A percentile compares a stretch with the other conserved stretches of the same genome.
These are phyloP conservation scores for Cyberlindnera euphorbiiphila DNA, from an alignment of 805 yeast species.

Conservation along the genomic window DNA sequence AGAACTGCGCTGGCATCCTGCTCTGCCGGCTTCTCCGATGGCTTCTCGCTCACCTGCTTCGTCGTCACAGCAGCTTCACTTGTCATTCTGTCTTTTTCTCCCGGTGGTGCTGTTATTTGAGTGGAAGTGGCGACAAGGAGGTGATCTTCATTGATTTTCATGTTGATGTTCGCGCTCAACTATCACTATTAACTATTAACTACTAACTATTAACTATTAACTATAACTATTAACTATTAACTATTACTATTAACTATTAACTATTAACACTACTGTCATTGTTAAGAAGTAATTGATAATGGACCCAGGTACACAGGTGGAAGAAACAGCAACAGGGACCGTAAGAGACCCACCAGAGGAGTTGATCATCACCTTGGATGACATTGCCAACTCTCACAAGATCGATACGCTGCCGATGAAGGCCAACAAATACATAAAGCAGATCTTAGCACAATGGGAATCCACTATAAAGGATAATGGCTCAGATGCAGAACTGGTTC, in stretches of 20 bases:
- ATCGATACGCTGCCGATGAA: constrained; percentile 18
- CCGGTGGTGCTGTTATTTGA: not conserved
- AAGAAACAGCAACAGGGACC: not conserved
- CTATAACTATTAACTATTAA: too few relatives aligned
- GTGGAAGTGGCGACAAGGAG: too few relatives aligned
- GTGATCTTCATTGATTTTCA: not conserved
- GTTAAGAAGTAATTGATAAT: too few relatives aligned
- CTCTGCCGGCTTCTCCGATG: constrained; percentile 2
- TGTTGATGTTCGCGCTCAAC: not conserved
- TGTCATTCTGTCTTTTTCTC: constrained; percentile 1
- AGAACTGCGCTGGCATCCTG: constrained; percentile 18
- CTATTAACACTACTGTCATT: too few relatives aligned
- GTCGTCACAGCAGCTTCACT: constrained; percentile 1
- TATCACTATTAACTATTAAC: too few relatives aligned
- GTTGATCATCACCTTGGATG: constrained; percentile 17
- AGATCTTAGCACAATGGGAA: constrained; percentile 37
- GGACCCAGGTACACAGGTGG: too few relatives aligned
- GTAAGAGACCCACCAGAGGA: constrained; percentile 11
- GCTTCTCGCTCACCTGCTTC: not conserved
- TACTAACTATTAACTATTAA: too few relatives aligned
- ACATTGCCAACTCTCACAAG: constrained; percentile 9
- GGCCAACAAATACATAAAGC: constrained; percentile 29
- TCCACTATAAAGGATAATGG: too few relatives aligned
- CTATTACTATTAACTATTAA: too few relatives aligned
- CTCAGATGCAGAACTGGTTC: constrained; percentile 29